A percentile compares a stretch with the other conserved stretches of the same genome.
These are phyloP conservation scores for Coemansia erecta DNA, from an alignment of 192 early-diverging fungal genomes.

Conservation along the genomic window DNA sequence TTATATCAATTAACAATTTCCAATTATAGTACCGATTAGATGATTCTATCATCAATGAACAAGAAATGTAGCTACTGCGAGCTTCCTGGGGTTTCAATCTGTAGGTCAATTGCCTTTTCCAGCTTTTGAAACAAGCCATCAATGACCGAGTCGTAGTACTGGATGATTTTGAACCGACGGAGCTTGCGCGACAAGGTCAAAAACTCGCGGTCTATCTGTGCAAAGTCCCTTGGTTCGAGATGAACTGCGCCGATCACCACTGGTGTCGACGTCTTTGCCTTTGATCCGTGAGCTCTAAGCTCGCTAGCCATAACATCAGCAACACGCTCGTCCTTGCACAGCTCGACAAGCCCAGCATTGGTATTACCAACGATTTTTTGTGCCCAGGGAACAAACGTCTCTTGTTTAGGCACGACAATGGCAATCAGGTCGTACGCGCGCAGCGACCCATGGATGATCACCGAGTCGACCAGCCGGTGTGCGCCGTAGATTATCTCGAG, in stretches of 20 bases:
- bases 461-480: slow-evolving; percentile 48
- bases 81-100: too few relatives aligned
- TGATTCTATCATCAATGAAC: neutral
- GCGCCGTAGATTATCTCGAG: slow-evolving; percentile 64
- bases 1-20: too few relatives aligned
- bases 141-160: too few relatives aligned
- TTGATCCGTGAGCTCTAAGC: neutral
- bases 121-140: too few relatives aligned
- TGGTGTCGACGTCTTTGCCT: neutral
- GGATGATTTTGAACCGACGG: neutral
- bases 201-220: neutral
- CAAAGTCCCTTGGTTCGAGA: neutral
- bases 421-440: slow-evolving; percentile 49
- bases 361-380: neutral
- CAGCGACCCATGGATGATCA: slow-evolving; percentile 58
- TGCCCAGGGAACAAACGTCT: slow-evolving; percentile 51
- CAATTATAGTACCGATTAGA: neutral
- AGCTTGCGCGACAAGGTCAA: neutral
- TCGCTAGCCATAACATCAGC: neutral
- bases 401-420: slow-evolving; percentile 58
- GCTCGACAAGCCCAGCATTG: neutral
- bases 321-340: neutral
- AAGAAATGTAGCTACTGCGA: too few relatives aligned
- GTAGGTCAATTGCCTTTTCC: too few relatives aligned
- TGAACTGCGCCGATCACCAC: neutral